Conservation (phyloP, 768 basidiomycete genomes). For the Auricularia cornea region DNA sequence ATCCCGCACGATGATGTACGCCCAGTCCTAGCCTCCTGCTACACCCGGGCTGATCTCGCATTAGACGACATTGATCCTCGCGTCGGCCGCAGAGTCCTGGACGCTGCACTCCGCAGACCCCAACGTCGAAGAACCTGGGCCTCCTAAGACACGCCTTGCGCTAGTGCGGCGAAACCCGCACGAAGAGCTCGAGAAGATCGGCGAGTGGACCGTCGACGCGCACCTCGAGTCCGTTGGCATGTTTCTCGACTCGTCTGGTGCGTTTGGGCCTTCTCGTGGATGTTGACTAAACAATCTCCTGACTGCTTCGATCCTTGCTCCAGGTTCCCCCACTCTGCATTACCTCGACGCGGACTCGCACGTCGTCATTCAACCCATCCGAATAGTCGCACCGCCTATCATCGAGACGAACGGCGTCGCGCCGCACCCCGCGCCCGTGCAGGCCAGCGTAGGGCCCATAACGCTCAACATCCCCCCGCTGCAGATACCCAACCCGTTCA, state of each 20-base stretch:
- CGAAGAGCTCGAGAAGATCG: conserved; percentile 36
- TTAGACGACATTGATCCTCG: conserved; percentile 11
- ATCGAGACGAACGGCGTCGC: conserved; percentile 35
- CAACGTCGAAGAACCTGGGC: conserved; percentile 18
- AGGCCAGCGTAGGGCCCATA: not conserved
- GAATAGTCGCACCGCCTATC: conserved; percentile 8
- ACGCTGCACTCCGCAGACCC: conserved; percentile 7
- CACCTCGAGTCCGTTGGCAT: conserved; percentile 38
- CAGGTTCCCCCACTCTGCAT: conserved; percentile 27
- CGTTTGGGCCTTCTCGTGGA: no score
- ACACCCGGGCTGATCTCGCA: not conserved
- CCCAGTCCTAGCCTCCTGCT: no score
- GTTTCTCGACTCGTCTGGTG: conserved; percentile 24
- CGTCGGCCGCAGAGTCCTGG: conserved; percentile 5
- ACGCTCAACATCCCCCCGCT: conserved; percentile 1
- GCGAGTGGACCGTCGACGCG: conserved; percentile 49
- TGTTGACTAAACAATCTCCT: not conserved
- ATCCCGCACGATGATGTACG: conserved; percentile 21
- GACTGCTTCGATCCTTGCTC: not conserved
- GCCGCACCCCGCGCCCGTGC: conserved; percentile 16
- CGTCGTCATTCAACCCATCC: conserved; percentile 3
- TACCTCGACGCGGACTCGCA: conserved; percentile 7
- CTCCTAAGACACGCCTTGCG: conserved; percentile 38
- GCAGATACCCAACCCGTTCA: conserved; percentile 55
- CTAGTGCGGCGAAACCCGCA: conserved; percentile 27